Evolutionary conservation across 139 green algal genomes (phyloP).

Genomic region (Closterium sp.): DNA sequence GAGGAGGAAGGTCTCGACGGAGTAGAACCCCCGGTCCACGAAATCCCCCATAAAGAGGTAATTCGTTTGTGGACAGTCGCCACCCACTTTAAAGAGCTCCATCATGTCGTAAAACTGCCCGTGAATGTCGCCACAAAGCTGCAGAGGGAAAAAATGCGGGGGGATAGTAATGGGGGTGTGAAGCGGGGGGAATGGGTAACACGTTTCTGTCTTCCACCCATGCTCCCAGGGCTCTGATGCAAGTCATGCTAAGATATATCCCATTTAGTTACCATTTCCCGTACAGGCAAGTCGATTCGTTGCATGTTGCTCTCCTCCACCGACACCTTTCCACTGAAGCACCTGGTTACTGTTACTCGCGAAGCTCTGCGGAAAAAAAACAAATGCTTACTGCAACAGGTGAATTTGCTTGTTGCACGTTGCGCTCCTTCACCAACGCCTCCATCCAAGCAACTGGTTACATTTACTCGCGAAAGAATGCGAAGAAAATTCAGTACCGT

Average conservation of each 20-base stretch:
- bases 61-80: constrained; percentile 93
- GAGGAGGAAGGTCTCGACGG: constrained; percentile 96
- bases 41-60: constrained; percentile 99
- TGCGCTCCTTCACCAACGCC: constrained; percentile 94
- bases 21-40: constrained; percentile 98
- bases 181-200: too few species aligned
- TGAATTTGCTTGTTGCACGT: constrained; percentile 92
- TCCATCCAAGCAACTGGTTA: constrained; percentile 80
- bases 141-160: not conserved
- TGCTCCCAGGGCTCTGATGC: too few species aligned
- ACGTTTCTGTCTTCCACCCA: too few species aligned
- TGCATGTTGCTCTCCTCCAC: not conserved
- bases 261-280: too few species aligned
- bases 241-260: too few species aligned
- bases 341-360: not conserved
- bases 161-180: too few species aligned
- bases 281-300: not conserved
- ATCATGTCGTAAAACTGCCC: constrained; percentile 96
- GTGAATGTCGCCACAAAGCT: constrained; percentile 91
- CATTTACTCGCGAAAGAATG: too few species aligned
- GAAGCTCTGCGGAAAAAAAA: not conserved
- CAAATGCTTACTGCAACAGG: constrained; percentile 77
- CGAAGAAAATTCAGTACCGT: too few species aligned
- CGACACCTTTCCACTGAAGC: too few species aligned
- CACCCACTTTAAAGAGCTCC: constrained; percentile 97